A percentile compares a stretch with the other conserved stretches of the same genome.
These are phyloP conservation scores for Beauveria caledonica DNA, from an alignment of 2,329 filamentous ascomycete genomes.

Conservation along the genomic window DNA sequence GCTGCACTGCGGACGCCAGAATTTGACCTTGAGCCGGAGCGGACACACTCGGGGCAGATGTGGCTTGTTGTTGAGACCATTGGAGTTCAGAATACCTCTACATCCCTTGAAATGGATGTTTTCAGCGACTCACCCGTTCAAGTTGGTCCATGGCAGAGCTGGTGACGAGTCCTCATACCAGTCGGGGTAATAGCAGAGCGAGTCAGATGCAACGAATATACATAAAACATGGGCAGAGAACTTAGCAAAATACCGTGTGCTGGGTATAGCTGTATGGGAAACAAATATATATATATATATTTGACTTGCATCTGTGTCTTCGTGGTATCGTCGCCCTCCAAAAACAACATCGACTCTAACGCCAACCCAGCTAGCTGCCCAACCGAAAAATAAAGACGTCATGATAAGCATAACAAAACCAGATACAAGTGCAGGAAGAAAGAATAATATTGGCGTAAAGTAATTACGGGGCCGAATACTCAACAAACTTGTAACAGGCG, in stretches of 20 bases:
- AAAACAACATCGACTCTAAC: not conserved
- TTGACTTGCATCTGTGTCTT: not conserved
- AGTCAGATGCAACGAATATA: not conserved
- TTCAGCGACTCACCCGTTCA: slow-evolving; percentile 40
- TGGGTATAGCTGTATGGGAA: not conserved
- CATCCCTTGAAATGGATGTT: slow-evolving; percentile 44
- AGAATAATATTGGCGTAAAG: not conserved
- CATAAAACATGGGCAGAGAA: not conserved
- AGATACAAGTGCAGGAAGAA: not conserved
- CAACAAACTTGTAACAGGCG: not conserved
- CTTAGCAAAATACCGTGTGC: not conserved
- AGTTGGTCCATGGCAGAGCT: slow-evolving; percentile 34
- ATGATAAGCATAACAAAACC: not conserved
- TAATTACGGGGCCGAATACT: not conserved
- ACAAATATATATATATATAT: too few species aligned
- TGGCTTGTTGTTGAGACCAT: slow-evolving; percentile 80
- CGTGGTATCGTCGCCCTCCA: not conserved
- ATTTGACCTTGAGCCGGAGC: slow-evolving; percentile 63
- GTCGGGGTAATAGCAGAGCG: too few species aligned
- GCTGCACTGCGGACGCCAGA: slow-evolving; percentile 62
- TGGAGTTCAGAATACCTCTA: slow-evolving; percentile 39
- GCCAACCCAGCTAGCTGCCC: not conserved
- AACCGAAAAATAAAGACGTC: not conserved
- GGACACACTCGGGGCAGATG: slow-evolving; percentile 47
- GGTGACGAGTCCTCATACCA: not conserved